phyloP scores from a whole-genome alignment of 495 filamentous ascomycete species.

The Peziza echinospora region DNA sequence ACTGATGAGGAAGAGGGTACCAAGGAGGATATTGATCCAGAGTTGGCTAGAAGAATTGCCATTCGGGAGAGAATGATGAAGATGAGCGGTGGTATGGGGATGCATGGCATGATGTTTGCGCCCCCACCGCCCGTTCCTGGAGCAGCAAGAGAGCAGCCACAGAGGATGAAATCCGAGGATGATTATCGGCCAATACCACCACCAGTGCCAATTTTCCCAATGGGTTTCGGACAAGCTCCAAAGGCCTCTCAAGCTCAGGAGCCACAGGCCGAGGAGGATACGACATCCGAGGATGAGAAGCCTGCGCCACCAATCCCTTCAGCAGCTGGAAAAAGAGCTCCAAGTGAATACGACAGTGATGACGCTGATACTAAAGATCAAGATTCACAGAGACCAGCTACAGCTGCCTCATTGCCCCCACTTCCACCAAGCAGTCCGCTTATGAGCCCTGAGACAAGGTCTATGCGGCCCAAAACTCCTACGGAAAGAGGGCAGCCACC shows the following conservation, averaged over 20 bases:
- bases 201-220: slow-evolving; percentile 40
- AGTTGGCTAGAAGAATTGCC: slow-evolving; percentile 67
- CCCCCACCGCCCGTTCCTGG: slow-evolving; percentile 46
- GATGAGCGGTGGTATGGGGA: slow-evolving; percentile 95
- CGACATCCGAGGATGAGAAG: slow-evolving; percentile 23
- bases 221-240: slow-evolving; percentile 26
- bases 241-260: not conserved
- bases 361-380: slow-evolving; percentile 44
- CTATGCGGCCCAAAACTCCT: no score
- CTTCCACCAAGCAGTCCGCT: not conserved
- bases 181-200: slow-evolving; percentile 25
- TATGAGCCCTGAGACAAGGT: slow-evolving; percentile 9
- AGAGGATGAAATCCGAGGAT: slow-evolving; percentile 39
- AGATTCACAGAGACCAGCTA: slow-evolving; percentile 24
- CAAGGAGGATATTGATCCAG: slow-evolving; percentile 81
- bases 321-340: slow-evolving; percentile 16
- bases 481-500: slow-evolving; percentile 18
- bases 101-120: slow-evolving; percentile 90
- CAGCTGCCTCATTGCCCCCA: not conserved
- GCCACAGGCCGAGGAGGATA: slow-evolving; percentile 10
- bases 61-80: slow-evolving; percentile 89
- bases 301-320: slow-evolving; percentile 20
- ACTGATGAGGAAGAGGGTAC: slow-evolving; percentile 42
- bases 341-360: slow-evolving; percentile 22
- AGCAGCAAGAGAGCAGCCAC: slow-evolving; percentile 21